Percentiles rank a stretch among this genome's conserved stretches.
Conservation (phyloP, 352 stramenopile genomes). For the Discostella stelligera region DNA sequence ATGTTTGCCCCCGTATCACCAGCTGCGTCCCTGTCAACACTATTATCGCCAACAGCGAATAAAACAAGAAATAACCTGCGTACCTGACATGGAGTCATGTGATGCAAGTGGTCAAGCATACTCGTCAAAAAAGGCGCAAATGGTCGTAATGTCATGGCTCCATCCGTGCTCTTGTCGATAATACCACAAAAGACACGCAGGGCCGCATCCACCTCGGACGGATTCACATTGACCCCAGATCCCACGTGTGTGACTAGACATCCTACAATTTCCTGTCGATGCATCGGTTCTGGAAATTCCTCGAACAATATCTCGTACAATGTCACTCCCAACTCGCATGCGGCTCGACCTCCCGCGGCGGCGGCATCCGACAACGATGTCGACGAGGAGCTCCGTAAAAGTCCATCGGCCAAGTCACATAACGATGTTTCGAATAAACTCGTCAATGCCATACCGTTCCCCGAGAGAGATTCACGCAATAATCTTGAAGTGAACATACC, state of each 20-base stretch:
- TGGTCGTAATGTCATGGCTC: slow-evolving; percentile 28
- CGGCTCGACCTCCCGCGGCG: slow-evolving; percentile 3
- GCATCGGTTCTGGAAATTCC: slow-evolving; percentile 55
- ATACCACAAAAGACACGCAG: slow-evolving; percentile 51
- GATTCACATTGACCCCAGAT: slow-evolving; percentile 25
- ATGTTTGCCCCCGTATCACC: not conserved
- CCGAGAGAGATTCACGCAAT: slow-evolving; percentile 31
- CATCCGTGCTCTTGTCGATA: slow-evolving; percentile 33
- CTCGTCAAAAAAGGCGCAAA: slow-evolving; percentile 52
- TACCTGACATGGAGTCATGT: slow-evolving; percentile 50
- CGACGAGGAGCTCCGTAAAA: slow-evolving; percentile 33
- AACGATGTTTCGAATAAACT: slow-evolving; percentile 39
- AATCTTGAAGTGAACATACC: slow-evolving; percentile 36
- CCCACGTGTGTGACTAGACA: slow-evolving; percentile 51
- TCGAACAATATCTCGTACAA: slow-evolving; percentile 57
- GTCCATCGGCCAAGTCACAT: slow-evolving; percentile 49
- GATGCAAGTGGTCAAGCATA: slow-evolving; percentile 55
- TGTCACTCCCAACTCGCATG: slow-evolving; percentile 37
- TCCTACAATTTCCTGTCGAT: slow-evolving; percentile 52
- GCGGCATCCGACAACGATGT: not conserved
- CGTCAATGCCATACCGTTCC: slow-evolving; percentile 44
- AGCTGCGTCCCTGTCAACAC: slow-evolving; percentile 16
- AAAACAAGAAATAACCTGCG: slow-evolving; percentile 56
- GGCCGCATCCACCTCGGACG: slow-evolving; percentile 54
- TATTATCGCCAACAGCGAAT: slow-evolving; percentile 46